Evolutionary conservation across 1,284 basidiomycete species (phyloP).

Genomic region (Vanrija sp.): DNA sequence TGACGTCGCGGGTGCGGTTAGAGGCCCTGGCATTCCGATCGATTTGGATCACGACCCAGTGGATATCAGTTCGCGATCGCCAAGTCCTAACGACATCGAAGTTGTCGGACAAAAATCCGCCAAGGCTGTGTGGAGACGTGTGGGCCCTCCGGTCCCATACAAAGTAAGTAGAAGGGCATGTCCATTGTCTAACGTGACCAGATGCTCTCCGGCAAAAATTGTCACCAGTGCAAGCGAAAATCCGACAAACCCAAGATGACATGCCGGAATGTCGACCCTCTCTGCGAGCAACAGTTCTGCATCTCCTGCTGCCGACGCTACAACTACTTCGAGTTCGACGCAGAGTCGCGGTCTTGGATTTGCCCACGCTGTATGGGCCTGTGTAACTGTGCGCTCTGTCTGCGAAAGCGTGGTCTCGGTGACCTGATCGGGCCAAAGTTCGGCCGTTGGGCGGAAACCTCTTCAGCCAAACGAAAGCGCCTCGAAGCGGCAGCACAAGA

Average conservation of each 20-base stretch:
- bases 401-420: slow-evolving; percentile 32
- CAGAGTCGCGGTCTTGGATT: slow-evolving; percentile 38
- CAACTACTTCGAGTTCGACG: slow-evolving; percentile 43
- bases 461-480: too few relatives aligned
- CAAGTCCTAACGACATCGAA: too few relatives aligned
- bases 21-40: too few relatives aligned
- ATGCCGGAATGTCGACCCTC: slow-evolving; percentile 36
- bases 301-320: slow-evolving; percentile 41
- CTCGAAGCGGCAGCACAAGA: too few relatives aligned
- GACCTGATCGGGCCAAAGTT: slow-evolving; percentile 22
- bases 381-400: slow-evolving; percentile 41
- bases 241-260: slow-evolving; percentile 42
- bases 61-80: too few relatives aligned
- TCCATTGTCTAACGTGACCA: background rate
- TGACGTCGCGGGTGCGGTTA: background rate
- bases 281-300: slow-evolving; percentile 36
- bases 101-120: too few relatives aligned
- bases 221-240: slow-evolving; percentile 45
- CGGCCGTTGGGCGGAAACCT: background rate
- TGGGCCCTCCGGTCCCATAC: slow-evolving; percentile 8
- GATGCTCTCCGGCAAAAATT: slow-evolving; percentile 25
- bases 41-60: too few relatives aligned
- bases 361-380: slow-evolving; percentile 41
- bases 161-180: slow-evolving; percentile 16
- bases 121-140: too few relatives aligned